Conservation (phyloP, 1,139 yeast species). For the Protomyces inouyei region DNA sequence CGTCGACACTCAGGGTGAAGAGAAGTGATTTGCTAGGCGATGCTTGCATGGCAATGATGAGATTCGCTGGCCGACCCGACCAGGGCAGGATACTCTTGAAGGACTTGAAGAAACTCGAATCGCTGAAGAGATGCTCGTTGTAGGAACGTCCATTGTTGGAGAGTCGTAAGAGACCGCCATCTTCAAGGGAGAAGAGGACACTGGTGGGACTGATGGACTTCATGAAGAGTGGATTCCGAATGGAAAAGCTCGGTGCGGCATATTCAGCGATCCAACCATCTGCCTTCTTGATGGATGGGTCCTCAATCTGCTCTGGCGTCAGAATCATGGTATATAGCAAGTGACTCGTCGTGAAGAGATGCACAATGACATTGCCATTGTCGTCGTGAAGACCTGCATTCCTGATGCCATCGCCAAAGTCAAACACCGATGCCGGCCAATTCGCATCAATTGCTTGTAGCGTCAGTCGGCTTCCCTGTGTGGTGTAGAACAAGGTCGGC, state of each 20-base stretch:
- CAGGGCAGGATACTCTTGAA: conserved; percentile 27
- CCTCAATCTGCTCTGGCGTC: conserved; percentile 20
- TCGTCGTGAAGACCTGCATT: conserved; percentile 19
- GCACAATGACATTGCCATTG: conserved; percentile 19
- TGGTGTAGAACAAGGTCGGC: conserved; percentile 2
- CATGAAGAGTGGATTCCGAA: conserved; percentile 26
- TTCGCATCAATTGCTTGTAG: not conserved
- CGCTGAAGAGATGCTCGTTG: conserved; percentile 27
- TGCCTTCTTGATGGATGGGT: conserved; percentile 1
- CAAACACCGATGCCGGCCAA: conserved; percentile 3
- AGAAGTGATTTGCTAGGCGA: conserved; percentile 8
- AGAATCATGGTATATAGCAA: conserved; percentile 25
- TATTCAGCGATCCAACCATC: conserved; percentile 23
- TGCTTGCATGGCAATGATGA: conserved; percentile 23
- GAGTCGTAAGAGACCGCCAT: conserved; percentile 28
- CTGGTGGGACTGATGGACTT: conserved; percentile 18
- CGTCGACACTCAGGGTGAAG: conserved; percentile 27
- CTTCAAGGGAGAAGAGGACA: conserved; percentile 26
- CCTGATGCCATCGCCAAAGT: conserved; percentile 4
- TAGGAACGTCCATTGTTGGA: conserved; percentile 22
- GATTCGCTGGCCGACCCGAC: conserved; percentile 26
- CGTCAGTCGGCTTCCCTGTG: not conserved
- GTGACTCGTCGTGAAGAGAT: conserved; percentile 22
- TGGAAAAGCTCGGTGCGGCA: conserved; percentile 22
- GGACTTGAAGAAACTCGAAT: conserved; percentile 25